Percentiles rank a stretch among this genome's conserved stretches.
These are phyloP conservation scores for Solanum sejunctum DNA, from an alignment of 257 asterid genomes.

Conservation along the genomic window DNA sequence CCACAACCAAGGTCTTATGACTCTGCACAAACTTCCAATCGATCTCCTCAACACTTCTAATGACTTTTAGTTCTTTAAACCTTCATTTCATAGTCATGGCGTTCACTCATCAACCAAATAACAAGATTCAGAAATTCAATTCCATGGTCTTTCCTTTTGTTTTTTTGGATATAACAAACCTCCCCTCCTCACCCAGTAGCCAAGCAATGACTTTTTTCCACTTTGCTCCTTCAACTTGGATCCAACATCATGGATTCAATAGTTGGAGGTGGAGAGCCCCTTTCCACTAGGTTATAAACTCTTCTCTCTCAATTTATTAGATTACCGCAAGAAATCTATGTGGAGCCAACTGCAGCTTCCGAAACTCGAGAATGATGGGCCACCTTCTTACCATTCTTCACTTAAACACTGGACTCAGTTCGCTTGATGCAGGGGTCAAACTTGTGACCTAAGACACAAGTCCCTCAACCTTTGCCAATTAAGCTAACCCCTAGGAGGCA, in stretches of 20 bases:
- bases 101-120: background rate
- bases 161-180: background rate
- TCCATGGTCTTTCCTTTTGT: background rate
- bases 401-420: background rate
- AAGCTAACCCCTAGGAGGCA: background rate
- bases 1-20: background rate
- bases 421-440: background rate
- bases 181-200: background rate
- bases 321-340: background rate
- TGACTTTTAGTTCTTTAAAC: background rate
- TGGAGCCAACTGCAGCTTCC: background rate
- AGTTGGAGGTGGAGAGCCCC: background rate
- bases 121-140: background rate
- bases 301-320: background rate
- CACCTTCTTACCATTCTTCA: background rate
- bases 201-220: background rate
- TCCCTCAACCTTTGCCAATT: background rate
- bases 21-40: background rate
- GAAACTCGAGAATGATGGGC: background rate
- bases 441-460: background rate
- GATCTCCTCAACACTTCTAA: background rate
- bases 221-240: background rate
- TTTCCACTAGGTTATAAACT: background rate
- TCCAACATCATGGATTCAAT: background rate
- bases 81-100: background rate